phyloP scores from a whole-genome alignment of 148 eudicot species.

The Vaccinium vitisidaea region DNA sequence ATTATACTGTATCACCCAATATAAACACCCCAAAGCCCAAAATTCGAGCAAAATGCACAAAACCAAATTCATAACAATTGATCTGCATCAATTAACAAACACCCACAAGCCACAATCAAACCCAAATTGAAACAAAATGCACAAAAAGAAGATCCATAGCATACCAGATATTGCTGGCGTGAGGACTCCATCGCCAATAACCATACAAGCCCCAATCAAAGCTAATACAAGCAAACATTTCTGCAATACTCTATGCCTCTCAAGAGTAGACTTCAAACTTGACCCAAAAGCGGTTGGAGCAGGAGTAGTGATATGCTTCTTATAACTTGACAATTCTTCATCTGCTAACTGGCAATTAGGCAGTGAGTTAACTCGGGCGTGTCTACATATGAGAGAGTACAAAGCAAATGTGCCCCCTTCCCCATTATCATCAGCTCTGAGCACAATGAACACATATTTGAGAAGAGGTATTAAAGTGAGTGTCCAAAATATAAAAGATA shows the following conservation, averaged over 20 bases:
- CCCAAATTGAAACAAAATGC: constrained; percentile 4
- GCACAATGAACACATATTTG: constrained; percentile 84
- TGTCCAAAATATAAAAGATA: constrained; percentile 88
- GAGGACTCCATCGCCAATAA: constrained; percentile 87
- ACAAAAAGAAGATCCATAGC: constrained; percentile 10
- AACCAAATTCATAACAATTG: neutral
- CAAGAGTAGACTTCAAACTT: constrained; percentile 63
- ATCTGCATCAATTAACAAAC: neutral
- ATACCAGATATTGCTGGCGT: constrained; percentile 87
- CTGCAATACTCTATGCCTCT: constrained; percentile 69
- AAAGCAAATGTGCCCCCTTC: constrained; percentile 99
- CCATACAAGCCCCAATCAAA: constrained; percentile 25
- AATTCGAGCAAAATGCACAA: neutral
- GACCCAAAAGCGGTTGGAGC: constrained; percentile 40
- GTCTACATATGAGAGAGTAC: constrained; percentile 78
- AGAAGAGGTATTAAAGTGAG: constrained; percentile 72
- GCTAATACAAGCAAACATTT: constrained; percentile 69
- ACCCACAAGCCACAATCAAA: neutral
- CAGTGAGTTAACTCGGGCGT: constrained; percentile 82
- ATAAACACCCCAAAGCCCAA: neutral
- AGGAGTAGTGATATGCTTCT: constrained; percentile 48
- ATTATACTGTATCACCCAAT: neutral
- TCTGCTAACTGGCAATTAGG: constrained; percentile 81
- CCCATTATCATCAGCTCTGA: constrained; percentile 93
- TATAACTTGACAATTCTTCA: constrained; percentile 77